phyloP scores from a whole-genome alignment of 768 basidiomycete genomes.

The Mycena polygramma region DNA sequence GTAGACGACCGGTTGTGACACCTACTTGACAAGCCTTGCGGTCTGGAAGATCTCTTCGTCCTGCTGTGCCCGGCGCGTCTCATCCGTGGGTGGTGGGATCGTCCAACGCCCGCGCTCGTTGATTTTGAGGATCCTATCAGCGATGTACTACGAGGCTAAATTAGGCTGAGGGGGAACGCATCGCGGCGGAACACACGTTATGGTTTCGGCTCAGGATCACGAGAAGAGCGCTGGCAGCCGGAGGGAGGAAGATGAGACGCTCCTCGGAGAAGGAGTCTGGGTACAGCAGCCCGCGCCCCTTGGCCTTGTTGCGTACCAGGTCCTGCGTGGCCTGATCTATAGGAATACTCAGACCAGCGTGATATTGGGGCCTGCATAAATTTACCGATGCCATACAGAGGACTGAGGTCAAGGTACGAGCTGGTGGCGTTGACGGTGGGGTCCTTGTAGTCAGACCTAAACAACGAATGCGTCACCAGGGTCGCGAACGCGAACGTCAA shows the following conservation, averaged over 20 bases:
- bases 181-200: constrained; percentile 51
- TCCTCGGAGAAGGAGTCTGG: constrained; percentile 64
- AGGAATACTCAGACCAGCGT: background rate
- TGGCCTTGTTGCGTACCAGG: constrained; percentile 58
- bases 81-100: constrained; percentile 49
- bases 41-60: constrained; percentile 73
- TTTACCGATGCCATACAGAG: constrained; percentile 65
- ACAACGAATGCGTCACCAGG: constrained; percentile 70
- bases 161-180: background rate
- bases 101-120: constrained; percentile 66
- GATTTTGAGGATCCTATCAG: constrained; percentile 62
- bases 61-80: constrained; percentile 44
- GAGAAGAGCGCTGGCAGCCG: constrained; percentile 65
- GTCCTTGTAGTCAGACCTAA: constrained; percentile 60
- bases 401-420: constrained; percentile 69
- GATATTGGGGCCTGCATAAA: background rate
- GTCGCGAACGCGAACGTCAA: constrained; percentile 77
- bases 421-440: constrained; percentile 63
- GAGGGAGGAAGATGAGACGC: constrained; percentile 62
- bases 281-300: constrained; percentile 64
- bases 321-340: constrained; percentile 53
- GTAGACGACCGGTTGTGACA: constrained; percentile 19
- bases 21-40: constrained; percentile 64
- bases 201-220: constrained; percentile 72
- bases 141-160: constrained; percentile 59